Evolutionary conservation across 306 rosid genomes (phyloP).

Genomic region (Luffa acutangula): DNA sequence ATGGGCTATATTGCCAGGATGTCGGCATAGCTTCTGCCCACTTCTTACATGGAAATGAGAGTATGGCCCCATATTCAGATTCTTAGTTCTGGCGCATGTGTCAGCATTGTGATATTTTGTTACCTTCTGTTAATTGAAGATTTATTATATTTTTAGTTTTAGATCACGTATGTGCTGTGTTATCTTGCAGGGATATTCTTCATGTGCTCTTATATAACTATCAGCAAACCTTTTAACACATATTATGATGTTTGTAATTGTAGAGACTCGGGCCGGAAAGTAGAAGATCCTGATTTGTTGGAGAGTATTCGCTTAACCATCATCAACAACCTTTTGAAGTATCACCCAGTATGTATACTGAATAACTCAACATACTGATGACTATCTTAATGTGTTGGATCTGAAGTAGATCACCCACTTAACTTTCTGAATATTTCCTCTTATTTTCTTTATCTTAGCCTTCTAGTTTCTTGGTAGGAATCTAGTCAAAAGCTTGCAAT

Average conservation of each 20-base stretch:
- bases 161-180: background rate
- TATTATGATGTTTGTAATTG: constrained; percentile 18
- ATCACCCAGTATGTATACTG: constrained; percentile 72
- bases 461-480: constrained; percentile 40
- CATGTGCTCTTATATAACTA: background rate
- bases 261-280: constrained; percentile 93
- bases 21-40: background rate
- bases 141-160: background rate
- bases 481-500: constrained; percentile 76
- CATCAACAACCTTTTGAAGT: constrained; percentile 82
- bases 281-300: constrained; percentile 86
- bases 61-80: background rate
- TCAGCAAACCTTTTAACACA: constrained; percentile 2
- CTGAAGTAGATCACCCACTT: background rate
- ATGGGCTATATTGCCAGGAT: background rate
- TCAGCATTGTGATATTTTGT: constrained; percentile 7
- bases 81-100: constrained; percentile 1
- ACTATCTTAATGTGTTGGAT: background rate
- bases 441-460: constrained; percentile 2
- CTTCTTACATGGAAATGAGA: background rate
- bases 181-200: background rate
- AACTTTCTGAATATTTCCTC: constrained; percentile 8
- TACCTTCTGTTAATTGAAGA: background rate
- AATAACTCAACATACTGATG: background rate
- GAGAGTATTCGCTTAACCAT: constrained; percentile 93